phyloP scores from a whole-genome alignment of 1,284 basidiomycete species.

The Waitea zeae region DNA sequence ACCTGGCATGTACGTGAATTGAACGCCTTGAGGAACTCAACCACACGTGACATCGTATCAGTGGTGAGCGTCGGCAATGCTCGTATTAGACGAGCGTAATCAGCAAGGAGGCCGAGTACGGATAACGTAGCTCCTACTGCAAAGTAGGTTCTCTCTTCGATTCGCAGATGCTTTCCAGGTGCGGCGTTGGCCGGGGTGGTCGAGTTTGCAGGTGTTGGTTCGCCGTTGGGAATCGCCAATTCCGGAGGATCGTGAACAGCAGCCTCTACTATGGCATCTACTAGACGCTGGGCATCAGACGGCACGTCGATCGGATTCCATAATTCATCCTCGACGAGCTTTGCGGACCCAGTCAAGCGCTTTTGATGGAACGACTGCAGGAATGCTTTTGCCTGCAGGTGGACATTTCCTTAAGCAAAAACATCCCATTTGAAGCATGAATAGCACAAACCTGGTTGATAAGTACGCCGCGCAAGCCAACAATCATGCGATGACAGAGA shows the following conservation, averaged over 20 bases:
- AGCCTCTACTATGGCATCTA: slow-evolving; percentile 61
- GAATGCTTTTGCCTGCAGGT: slow-evolving; percentile 65
- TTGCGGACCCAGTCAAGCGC: slow-evolving; percentile 72
- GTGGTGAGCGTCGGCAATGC: slow-evolving; percentile 83
- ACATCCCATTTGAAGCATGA: slow-evolving; percentile 8
- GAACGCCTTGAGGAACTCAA: slow-evolving; percentile 95
- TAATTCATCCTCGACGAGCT: slow-evolving; percentile 81
- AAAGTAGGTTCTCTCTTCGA: slow-evolving; percentile 76
- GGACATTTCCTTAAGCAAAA: slow-evolving; percentile 1
- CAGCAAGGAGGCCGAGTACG: slow-evolving; percentile 59
- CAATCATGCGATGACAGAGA: slow-evolving; percentile 80
- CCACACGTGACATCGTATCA: slow-evolving; percentile 84
- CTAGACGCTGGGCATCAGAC: slow-evolving; percentile 45
- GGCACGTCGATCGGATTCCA: slow-evolving; percentile 76
- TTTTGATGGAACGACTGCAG: slow-evolving; percentile 74
- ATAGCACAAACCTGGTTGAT: slow-evolving; percentile 48
- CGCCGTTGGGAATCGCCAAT: slow-evolving; percentile 14
- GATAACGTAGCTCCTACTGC: slow-evolving; percentile 77
- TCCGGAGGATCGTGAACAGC: slow-evolving; percentile 72
- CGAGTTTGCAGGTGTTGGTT: slow-evolving; percentile 8
- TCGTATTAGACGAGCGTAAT: slow-evolving; percentile 81
- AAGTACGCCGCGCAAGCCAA: slow-evolving; percentile 71
- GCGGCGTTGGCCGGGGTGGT: slow-evolving; percentile 13
- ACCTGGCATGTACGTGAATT: slow-evolving; percentile 98
- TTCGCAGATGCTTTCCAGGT: slow-evolving; percentile 54